These are phyloP conservation scores for Ilyonectria sp. DNA, from an alignment of 2,329 filamentous ascomycete species.

Conservation along the genomic window DNA sequence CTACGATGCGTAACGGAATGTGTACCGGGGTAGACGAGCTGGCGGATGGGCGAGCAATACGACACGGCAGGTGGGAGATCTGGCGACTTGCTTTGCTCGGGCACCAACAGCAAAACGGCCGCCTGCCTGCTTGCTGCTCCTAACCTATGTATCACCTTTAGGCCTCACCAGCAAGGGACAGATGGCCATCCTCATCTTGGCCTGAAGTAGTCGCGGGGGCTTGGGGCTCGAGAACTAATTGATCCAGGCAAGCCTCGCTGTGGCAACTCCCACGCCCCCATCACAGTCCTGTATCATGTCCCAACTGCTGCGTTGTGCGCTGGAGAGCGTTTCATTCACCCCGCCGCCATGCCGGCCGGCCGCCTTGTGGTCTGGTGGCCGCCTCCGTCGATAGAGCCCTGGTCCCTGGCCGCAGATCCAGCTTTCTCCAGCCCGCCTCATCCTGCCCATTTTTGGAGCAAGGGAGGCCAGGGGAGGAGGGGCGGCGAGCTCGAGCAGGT, in stretches of 20 bases:
- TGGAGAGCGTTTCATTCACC: conserved; percentile 29
- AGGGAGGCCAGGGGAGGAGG: conserved; percentile 19
- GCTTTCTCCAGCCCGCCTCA: conserved; percentile 41
- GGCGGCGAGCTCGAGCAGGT: conserved; percentile 32
- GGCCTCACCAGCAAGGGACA: background rate
- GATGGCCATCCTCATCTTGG: conserved; percentile 3
- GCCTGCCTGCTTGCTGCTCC: background rate
- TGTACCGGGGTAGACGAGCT: conserved; percentile 18
- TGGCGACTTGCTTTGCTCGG: conserved; percentile 39
- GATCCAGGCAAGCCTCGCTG: conserved; percentile 1
- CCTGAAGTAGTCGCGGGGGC: background rate
- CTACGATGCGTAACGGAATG: background rate
- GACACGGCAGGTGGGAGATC: conserved; percentile 16
- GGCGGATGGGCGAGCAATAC: conserved; percentile 21
- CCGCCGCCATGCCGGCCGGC: conserved; percentile 31
- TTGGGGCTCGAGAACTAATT: background rate
- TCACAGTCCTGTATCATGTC: conserved; percentile 21
- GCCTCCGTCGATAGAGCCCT: conserved; percentile 34
- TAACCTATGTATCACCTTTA: background rate
- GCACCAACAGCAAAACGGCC: conserved; percentile 38
- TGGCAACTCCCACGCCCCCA: conserved; percentile 9
- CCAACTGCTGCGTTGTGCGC: conserved; percentile 31
- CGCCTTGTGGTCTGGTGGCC: conserved; percentile 25
- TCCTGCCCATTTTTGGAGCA: conserved; percentile 33
- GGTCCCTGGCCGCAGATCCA: conserved; percentile 49